Base-by-base conservation (phyloP, 2,329 filamentous ascomycete genomes). In the Ophiosphaerella korrae region DNA sequence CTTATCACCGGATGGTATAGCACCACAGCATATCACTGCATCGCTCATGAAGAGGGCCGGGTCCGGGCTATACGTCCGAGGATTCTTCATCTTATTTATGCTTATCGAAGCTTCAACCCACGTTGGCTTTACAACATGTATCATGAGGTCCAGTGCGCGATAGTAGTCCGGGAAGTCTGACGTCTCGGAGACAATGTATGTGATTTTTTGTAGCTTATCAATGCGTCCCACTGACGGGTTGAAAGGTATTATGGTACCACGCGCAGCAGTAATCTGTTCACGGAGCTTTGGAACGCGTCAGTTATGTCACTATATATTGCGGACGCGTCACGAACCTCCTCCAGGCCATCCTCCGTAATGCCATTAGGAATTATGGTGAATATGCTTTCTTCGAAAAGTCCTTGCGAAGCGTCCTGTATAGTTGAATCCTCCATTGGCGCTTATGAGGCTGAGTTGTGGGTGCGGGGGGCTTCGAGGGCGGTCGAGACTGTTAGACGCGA, bases 161-260 rank as follows among this genome's bases (percentile, higher is more conserved):
- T 84, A 80, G 71, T 94, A 97, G 64, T 93, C 86, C n/a, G 90
- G 87, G 63, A 99, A 99, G 71, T 99, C 92, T 74, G 91, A 89
- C 1, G 89, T 93, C 51, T 87, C 85, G 49, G 92, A 83, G 57
- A 90, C 78, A 53, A 90, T 83, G 69, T 89, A 86, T 6, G 82
- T 86, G 53, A 85, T 77, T 45, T 80, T 58, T 32, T 73, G 58
- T 26, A 80, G 66, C 14, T 71, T 68, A 6, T 74, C 66, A 42
- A 79, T 71, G 23, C 70, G 66, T 9, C 77, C 76, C 38, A 73
- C 64, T 14, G 73, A 63, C 13, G 64, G 53, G 41, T 76, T 62
- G 55, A 75, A 72, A 5, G 72, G 65, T 9, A 78, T 60, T 12
- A 79, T 74, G 41, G 76, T 75, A 18, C 79, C 84, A 42, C 79